Conservation (phyloP, 371 early-diverging fungal species). For the Apophysomyces variabilis region DNA sequence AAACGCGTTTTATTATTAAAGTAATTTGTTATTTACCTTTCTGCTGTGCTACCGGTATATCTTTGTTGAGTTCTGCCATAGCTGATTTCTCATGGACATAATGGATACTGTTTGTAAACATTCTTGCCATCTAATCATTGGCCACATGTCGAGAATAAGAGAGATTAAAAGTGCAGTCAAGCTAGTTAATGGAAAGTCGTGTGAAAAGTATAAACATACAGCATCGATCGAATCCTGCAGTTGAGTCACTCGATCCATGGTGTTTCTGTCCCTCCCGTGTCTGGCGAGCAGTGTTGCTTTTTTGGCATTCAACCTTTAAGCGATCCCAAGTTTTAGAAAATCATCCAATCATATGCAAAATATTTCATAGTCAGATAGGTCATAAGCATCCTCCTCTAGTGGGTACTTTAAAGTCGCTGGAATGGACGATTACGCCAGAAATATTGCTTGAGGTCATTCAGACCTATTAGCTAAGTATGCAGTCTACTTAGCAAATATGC, state of each 20-base stretch:
- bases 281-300: conserved; percentile 12
- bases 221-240: conserved; percentile 69
- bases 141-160: neutral
- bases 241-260: conserved; percentile 54
- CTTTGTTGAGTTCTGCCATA: conserved; percentile 45
- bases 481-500: too few relatives aligned
- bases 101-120: conserved; percentile 59
- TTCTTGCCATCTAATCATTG: conserved; percentile 46
- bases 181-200: neutral
- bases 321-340: neutral
- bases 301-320: neutral
- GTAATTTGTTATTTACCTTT: conserved; percentile 33
- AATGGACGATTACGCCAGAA: neutral
- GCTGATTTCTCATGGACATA: conserved; percentile 56
- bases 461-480: too few relatives aligned
- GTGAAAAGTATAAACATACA: conserved; percentile 22
- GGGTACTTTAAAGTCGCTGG: neutral
- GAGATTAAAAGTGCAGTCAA: neutral
- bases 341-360: neutral
- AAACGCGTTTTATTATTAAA: neutral
- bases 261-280: too few relatives aligned
- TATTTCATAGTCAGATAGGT: neutral
- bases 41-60: conserved; percentile 49
- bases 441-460: neutral
- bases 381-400: neutral